phyloP scores from a whole-genome alignment of 1,139 yeast genomes.

The Suhomyces panamericanus region DNA sequence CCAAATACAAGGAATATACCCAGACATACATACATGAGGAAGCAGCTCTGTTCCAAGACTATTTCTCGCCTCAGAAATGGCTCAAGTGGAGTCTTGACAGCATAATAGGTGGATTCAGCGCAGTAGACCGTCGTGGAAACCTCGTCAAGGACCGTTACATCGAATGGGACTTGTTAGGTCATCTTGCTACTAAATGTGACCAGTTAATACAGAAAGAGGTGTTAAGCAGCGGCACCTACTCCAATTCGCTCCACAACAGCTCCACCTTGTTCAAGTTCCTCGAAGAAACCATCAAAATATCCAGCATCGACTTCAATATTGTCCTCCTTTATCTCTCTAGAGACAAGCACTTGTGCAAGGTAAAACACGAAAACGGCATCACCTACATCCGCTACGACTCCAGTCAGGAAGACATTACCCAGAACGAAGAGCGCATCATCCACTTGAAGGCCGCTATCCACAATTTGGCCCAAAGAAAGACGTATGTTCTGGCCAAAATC shows the following conservation, averaged over 20 bases:
- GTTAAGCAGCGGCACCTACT: slow-evolving; percentile 18
- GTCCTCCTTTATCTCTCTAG: slow-evolving; percentile 28
- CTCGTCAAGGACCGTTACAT: slow-evolving; percentile 29
- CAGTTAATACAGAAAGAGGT: slow-evolving; percentile 11
- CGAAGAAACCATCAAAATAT: slow-evolving; percentile 15
- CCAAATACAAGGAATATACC: neutral
- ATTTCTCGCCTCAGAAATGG: slow-evolving; percentile 27
- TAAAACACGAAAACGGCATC: slow-evolving; percentile 14
- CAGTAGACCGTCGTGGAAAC: slow-evolving; percentile 16
- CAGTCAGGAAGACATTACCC: slow-evolving; percentile 18
- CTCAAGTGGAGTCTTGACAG: slow-evolving; percentile 18
- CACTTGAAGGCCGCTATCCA: slow-evolving; percentile 25
- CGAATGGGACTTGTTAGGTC: slow-evolving; percentile 24
- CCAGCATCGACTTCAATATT: slow-evolving; percentile 26
- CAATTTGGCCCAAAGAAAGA: slow-evolving; percentile 22
- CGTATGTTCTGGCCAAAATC: slow-evolving; percentile 25
- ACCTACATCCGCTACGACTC: slow-evolving; percentile 27
- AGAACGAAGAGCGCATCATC: slow-evolving; percentile 34
- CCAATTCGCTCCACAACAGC: slow-evolving; percentile 23
- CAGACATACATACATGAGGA: slow-evolving; percentile 14
- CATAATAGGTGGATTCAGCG: slow-evolving; percentile 5
- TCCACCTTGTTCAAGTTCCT: slow-evolving; percentile 19
- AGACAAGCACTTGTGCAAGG: slow-evolving; percentile 21
- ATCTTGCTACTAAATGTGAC: slow-evolving; percentile 16
- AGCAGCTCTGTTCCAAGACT: slow-evolving; percentile 13